Evolutionary conservation across 768 basidiomycete species (phyloP).

Genomic region (Termitomyces eurrhizus): DNA sequence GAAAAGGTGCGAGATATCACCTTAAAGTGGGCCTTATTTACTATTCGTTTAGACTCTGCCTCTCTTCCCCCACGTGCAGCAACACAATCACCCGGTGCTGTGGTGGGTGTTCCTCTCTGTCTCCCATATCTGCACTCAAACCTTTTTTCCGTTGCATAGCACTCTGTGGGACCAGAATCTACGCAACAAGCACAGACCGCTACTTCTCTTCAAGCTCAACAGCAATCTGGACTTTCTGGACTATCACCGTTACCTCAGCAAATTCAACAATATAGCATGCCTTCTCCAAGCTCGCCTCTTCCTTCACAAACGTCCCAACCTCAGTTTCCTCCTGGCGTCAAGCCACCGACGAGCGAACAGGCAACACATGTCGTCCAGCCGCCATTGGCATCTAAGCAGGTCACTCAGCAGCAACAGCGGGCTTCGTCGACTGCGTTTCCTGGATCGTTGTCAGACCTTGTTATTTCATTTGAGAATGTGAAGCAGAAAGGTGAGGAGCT

Average conservation of each 20-base stretch:
- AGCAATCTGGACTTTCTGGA: conserved; percentile 26
- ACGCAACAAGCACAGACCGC: conserved; percentile 32
- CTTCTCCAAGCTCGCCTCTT: conserved; percentile 26
- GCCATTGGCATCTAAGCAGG: conserved; percentile 47
- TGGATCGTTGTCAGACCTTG: conserved; percentile 86
- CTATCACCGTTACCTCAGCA: conserved; percentile 43
- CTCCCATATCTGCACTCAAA: neutral
- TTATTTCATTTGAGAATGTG: conserved; percentile 91
- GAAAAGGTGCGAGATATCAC: conserved; percentile 42
- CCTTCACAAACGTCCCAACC: conserved; percentile 51
- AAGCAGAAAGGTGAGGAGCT: conserved; percentile 83
- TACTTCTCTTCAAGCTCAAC: conserved; percentile 21
- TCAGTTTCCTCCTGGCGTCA: conserved; percentile 70
- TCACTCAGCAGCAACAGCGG: conserved; percentile 32
- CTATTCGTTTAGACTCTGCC: conserved; percentile 32
- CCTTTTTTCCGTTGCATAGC: conserved; percentile 23
- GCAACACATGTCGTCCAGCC: conserved; percentile 40
- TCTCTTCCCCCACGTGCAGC: conserved; percentile 41
- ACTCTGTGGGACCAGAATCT: conserved; percentile 30
- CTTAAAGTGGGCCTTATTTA: conserved; percentile 4
- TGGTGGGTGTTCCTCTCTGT: conserved; percentile 31
- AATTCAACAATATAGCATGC: conserved; percentile 28
- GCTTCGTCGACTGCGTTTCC: conserved; percentile 57
- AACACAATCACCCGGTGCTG: conserved; percentile 36
- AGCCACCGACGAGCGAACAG: conserved; percentile 46